These are phyloP conservation scores for Darksidea phi DNA, from an alignment of 495 filamentous ascomycete genomes.

Conservation along the genomic window DNA sequence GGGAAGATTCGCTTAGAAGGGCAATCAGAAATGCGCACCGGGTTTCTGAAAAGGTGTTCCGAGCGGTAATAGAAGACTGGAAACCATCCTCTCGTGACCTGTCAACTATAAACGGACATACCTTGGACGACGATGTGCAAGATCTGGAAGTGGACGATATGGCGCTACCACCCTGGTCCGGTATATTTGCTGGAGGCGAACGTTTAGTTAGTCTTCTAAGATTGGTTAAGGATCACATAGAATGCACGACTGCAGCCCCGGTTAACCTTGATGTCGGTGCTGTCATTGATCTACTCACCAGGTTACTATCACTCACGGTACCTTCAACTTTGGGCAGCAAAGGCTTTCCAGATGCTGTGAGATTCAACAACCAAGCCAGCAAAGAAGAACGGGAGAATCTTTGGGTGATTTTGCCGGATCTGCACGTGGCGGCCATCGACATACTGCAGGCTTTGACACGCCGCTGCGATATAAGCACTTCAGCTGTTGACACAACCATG, in stretches of 20 bases:
- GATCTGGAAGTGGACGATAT: constrained; percentile 46
- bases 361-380: constrained; percentile 65
- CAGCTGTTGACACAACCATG: constrained; percentile 57
- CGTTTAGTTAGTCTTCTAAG: constrained; percentile 61
- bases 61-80: constrained; percentile 76
- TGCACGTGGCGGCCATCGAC: constrained; percentile 67
- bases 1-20: constrained; percentile 61
- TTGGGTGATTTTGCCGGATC: constrained; percentile 65
- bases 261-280: constrained; percentile 64
- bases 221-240: constrained; percentile 57
- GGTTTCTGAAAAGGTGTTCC: constrained; percentile 72
- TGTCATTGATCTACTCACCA: constrained; percentile 62
- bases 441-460: constrained; percentile 55
- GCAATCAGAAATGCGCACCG: constrained; percentile 61
- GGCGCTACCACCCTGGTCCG: constrained; percentile 66
- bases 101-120: constrained; percentile 26
- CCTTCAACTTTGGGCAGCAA: constrained; percentile 45
- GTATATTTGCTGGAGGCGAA: constrained; percentile 67
- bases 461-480: constrained; percentile 53
- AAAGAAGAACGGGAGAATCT: constrained; percentile 76
- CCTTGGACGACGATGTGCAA: constrained; percentile 44
- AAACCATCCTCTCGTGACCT: constrained; percentile 52
- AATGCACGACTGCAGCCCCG: constrained; percentile 56
- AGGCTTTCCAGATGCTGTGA: constrained; percentile 38
- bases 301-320: constrained; percentile 65